Evolutionary conservation across 345 rosid species (phyloP), one percentile per base, ranked within the genome.

Genomic region (Salix viminalis): DNA sequence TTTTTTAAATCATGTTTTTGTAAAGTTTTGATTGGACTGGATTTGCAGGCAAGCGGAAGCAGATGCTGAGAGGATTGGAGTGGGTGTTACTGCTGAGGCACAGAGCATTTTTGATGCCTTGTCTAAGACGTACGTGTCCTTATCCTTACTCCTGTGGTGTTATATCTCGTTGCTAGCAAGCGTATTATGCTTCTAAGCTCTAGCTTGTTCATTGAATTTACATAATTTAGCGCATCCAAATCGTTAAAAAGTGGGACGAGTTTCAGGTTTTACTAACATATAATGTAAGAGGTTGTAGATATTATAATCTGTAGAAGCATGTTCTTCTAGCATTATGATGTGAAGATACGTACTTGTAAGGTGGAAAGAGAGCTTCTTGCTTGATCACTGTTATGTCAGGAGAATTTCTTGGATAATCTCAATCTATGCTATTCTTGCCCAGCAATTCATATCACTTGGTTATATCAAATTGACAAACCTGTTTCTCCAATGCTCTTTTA

Each of bases 41-140:
- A 41, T 37, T 79, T 79, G 79, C 83, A 92, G 98, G 90, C 94
- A 91, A 82, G 98, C 98, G 4, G 97, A 96, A 82, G 81, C 87
- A 62, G 95, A 90, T 14, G 94, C 98, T 37, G 91, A 90, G 86
- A 92, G 97, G 79, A 75, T 93, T 80, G 99, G 98, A 36, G 96
- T 96, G 54, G 99, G 98, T 70, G 99, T 93, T 64, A 96, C 98
- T 12, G 76, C 79, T 30, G 97, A 96, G 80, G 99, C 97, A 0
- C 99, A 96, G 86, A 86, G 74, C 75, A 85, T 96, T 75, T 96
- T 89, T 69, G 96, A 96, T 77, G 97, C 97, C 61, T 85, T 93
- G 87, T 92, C 92, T 76, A 96, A 93, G 86, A 96, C 99, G 99
- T 93, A 87, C 65, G 81, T 68, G 37, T 61, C 67, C 71, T 39